Conservation (phyloP, 2,329 filamentous ascomycete genomes). For the Blastomyces silverae region DNA sequence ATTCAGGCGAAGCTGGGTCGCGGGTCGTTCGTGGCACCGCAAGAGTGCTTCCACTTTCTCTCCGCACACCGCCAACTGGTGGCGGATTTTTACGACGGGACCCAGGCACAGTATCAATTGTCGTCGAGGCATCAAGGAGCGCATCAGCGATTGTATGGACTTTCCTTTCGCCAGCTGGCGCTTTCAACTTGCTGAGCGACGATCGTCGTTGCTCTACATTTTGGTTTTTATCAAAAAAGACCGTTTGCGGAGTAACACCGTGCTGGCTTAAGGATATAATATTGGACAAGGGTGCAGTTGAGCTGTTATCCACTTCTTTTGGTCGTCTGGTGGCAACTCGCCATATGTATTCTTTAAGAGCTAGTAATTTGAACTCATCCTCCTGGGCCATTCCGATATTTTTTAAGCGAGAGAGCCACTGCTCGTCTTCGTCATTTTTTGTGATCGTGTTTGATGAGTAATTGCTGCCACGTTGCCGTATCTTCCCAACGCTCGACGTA, state of each 20-base stretch:
- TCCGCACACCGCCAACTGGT: slow-evolving; percentile 38
- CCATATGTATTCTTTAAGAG: slow-evolving; percentile 86
- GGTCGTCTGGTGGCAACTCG: slow-evolving; percentile 66
- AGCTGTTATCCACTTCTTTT: slow-evolving; percentile 42
- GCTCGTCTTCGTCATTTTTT: slow-evolving; percentile 87
- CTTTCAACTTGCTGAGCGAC: slow-evolving; percentile 27
- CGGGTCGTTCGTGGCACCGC: slow-evolving; percentile 22
- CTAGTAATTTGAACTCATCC: slow-evolving; percentile 84
- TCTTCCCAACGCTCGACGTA: slow-evolving; percentile 51
- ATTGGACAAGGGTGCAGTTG: slow-evolving; percentile 50
- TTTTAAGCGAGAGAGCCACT: slow-evolving; percentile 78
- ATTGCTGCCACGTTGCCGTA: slow-evolving; percentile 41
- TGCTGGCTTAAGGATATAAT: slow-evolving; percentile 69
- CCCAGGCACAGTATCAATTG: slow-evolving; percentile 61
- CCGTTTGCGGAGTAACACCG: slow-evolving; percentile 74
- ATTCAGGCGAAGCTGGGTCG: slow-evolving; percentile 31
- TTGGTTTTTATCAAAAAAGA: slow-evolving; percentile 79
- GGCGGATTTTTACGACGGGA: slow-evolving; percentile 40
- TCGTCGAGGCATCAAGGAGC: slow-evolving; percentile 82
- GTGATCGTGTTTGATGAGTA: slow-evolving; percentile 53
- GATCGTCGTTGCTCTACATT: slow-evolving; percentile 41
- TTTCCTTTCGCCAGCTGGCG: slow-evolving; percentile 34
- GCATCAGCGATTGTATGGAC: slow-evolving; percentile 84
- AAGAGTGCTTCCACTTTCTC: slow-evolving; percentile 25
- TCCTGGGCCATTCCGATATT: slow-evolving; percentile 75